Percentiles rank a stretch among this genome's conserved stretches.
Evolutionary conservation across 768 basidiomycete species (phyloP).

Genomic region (Russula brevipes): DNA sequence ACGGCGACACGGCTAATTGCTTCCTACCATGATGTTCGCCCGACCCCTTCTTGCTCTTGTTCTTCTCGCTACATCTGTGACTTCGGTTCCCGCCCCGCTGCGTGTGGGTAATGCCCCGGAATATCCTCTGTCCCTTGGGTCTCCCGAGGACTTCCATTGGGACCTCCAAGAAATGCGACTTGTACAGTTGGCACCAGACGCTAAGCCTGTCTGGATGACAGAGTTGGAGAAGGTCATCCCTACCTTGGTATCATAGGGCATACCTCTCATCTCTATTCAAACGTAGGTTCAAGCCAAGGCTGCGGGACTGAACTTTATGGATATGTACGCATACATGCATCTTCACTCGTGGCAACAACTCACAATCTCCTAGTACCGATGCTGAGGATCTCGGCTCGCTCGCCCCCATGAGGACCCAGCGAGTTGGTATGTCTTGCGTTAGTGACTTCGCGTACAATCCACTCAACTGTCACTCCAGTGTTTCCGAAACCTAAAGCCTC

Average conservation of each 20-base stretch:
- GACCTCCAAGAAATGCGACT: conserved; percentile 70
- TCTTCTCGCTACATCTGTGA: conserved; percentile 1
- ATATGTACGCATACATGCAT: conserved; percentile 53
- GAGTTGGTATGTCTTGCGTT: not conserved
- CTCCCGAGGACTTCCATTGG: conserved; percentile 40
- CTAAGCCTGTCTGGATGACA: conserved; percentile 72
- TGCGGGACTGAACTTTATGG: conserved; percentile 78
- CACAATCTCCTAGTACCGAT: conserved; percentile 22
- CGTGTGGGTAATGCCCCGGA: conserved; percentile 14
- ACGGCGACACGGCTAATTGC: not conserved
- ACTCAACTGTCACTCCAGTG: conserved; percentile 35
- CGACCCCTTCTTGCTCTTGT: conserved; percentile 7
- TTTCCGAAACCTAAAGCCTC: conserved; percentile 59
- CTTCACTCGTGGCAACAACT: not conserved
- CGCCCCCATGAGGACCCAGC: not conserved
- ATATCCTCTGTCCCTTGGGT: not conserved
- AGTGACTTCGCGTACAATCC: conserved; percentile 3
- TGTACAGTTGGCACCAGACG: conserved; percentile 61
- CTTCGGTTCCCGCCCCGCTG: conserved; percentile 9
- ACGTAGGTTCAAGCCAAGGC: conserved; percentile 70
- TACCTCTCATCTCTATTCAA: not conserved
- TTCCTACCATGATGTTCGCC: conserved; percentile 14
- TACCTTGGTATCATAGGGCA: not conserved
- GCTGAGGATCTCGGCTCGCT: conserved; percentile 19
- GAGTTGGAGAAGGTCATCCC: conserved; percentile 77